Base-by-base conservation (phyloP, 2,329 filamentous ascomycete species). In the Stromatinia cepivora region DNA sequence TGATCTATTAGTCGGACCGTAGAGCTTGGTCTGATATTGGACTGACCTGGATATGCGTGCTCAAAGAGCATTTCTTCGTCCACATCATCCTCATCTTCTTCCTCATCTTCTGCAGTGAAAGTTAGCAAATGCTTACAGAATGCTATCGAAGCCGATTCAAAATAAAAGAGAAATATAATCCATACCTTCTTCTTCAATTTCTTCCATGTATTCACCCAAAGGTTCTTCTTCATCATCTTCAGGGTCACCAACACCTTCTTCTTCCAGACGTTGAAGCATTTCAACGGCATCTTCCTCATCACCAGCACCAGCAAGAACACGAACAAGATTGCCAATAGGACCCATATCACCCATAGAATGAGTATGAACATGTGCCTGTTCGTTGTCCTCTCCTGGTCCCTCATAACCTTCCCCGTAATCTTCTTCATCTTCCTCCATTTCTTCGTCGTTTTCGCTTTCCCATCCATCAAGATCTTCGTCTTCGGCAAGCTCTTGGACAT, bases 71-170 rank as follows among this genome's bases (percentile, higher is more conserved):
- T 88, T 67, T 88, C 86, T 64, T 92, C 90, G 57, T 89, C 89
- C 73, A 91, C 85, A 22, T 88, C 87, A 42, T 88, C 87, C 31
- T 90, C 87, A 56, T 90, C 89, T 53, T 91, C 90, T 25, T 91
- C 90, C 25, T 91, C 89, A 59, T 93, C 92, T n/a, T 68, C 58
- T 68, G 34, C n/a, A 17, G n/a, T 36, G 2, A 57, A 36, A 84
- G 13, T 75, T 64, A 78, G 74, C 78, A 72, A 77, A 28, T 25
- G 20, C n/a, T 9, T 10, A 57, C 20, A 46, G 63, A 42, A 39
- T 46, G 45, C 36, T 70, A 48, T 28, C 36, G 25, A 52, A 28
- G 22, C 20, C 10, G 34, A 36, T 42, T 25, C 22, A 1, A 54
- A 42, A 20, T 9, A 17, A 36, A 36, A 36, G 11, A 17, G n/a